Base-by-base conservation (phyloP, 2,329 filamentous ascomycete species). In the Epichloe gansuensis region DNA sequence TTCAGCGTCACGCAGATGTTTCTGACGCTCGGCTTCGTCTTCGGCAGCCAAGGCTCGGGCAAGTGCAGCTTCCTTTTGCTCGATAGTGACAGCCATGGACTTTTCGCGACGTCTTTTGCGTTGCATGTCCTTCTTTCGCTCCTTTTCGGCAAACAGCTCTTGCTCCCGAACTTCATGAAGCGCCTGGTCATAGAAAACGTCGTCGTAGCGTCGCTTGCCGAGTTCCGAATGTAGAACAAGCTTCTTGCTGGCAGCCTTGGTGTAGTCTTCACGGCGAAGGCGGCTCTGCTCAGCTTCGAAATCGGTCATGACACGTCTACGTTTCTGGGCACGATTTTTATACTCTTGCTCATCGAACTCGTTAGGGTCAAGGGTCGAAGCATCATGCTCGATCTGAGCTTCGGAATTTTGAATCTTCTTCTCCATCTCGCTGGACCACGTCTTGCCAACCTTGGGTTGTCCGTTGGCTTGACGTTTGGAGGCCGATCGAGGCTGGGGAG, bases 91-190 rank as follows among this genome's bases (percentile, higher is more conserved):
- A 4, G 89, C 89, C 75, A 96, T 89, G 4, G 91, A 95, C 72
- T 96, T 96, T 66, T 97, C 91, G 17, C 93, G 85, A 43, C 93
- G 84, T 54, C 93, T 82, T 73, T 97, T 98, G 57, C 93, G 86
- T 67, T 98, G 93, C 89, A 98, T 97, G 64, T 98, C 93, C 73
- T 98, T 98, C 74, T 98, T 98, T 58, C 93, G 88, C 70, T 98
- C 93, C 71, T 98, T 98, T 68, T 98, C 93, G 55, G 91, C 89
- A 55, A 86, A 85, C 7, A 96, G 76, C 66, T 96, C 91, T 58
- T 89, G 88, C 55, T 89, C 85, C 58, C 93, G 87, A 2, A 97
- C 91, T 60, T 95, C 85, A 50, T 86, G 80, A 54, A 91, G 78
- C 1, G 93, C 91, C 41, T 86, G 83, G 17, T 87, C 80, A 63